Evolutionary conservation across 441 rosid species (phyloP).

Genomic region (Populus hybrid): DNA sequence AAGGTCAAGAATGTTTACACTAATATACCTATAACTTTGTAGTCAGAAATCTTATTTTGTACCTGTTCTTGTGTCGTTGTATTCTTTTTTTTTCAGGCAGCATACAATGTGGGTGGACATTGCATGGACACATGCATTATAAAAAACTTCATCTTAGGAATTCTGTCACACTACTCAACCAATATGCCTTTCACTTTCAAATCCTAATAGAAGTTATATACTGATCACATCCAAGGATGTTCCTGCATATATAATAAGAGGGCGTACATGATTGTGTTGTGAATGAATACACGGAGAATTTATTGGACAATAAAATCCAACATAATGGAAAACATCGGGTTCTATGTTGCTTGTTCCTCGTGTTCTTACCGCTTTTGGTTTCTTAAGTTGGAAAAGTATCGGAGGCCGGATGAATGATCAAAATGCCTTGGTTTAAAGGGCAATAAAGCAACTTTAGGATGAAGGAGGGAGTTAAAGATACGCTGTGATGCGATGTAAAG

Average conservation of each 20-base stretch:
- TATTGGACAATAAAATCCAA: neutral
- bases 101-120: slow-evolving; percentile 70
- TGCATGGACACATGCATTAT: slow-evolving; percentile 55
- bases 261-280: neutral
- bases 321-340: neutral
- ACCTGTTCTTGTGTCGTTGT: neutral
- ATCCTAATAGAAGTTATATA: neutral
- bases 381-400: too few species aligned
- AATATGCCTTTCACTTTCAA: slow-evolving; percentile 33
- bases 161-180: slow-evolving; percentile 55
- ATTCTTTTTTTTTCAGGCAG: slow-evolving; percentile 38
- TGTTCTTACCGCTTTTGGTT: too few species aligned
- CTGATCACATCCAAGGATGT: neutral
- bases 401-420: too few species aligned
- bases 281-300: neutral
- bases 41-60: neutral
- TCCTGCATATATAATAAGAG: neutral
- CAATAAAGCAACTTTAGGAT: neutral
- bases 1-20: slow-evolving; percentile 42
- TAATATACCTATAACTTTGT: neutral
- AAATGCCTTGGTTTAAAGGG: too few species aligned
- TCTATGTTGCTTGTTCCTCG: too few species aligned
- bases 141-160: slow-evolving; percentile 66
- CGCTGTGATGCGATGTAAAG: too few species aligned
- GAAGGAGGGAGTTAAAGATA: neutral